Base-by-base conservation (phyloP, 768 basidiomycete genomes). In the Sistotremastrum suecicum region DNA sequence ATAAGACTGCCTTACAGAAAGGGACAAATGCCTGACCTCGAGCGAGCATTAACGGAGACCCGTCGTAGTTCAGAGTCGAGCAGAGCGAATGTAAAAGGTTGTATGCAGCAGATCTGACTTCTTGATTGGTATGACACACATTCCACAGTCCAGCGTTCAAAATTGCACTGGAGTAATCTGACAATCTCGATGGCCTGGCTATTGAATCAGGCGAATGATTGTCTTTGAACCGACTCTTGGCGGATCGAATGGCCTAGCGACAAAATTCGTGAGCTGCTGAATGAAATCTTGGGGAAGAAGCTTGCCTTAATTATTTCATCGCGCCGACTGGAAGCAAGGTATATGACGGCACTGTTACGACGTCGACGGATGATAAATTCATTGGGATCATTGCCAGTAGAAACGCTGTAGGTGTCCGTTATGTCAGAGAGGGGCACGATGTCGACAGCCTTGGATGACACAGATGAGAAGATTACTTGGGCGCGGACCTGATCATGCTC, bases 61-160 rank as follows among this genome's bases (percentile, higher is more conserved):
- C 79, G 52, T 87, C 82, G 52, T 79, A 84, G 50, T 80, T 75
- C n/a, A 90, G 66, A 53, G 83, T 83, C 7, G 70, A 71, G 55
- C 82, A 85, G 3, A 89, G 75, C 0, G 85, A 76, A 12, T 77
- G 75, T 4, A 92, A 67, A 7, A 95, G 72, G 53, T 87, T 78
- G 55, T 85, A 85, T 1, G 84, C 84, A 5, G 84, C 81, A 34
- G 71, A 66, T 3, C 88, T 75, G n/a, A 92, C 70, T 46, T 78
- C 76, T 50, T 86, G 82, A 46, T 88, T 83, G 28, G 75, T 69
- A 10, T 75, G 67, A 49, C 80, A 78, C 30, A 90, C 69, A 50
- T 82, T 87, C 10, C 88, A 68, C 61, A 95, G 71, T 12, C 86
- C 85, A 32, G 89, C 74, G 53, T 91, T 90, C n/a, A 94, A 66